Percentiles rank a stretch among this genome's conserved stretches.
Evolutionary conservation across 768 basidiomycete species (phyloP).

Genomic region (Pulveroboletus sp.): DNA sequence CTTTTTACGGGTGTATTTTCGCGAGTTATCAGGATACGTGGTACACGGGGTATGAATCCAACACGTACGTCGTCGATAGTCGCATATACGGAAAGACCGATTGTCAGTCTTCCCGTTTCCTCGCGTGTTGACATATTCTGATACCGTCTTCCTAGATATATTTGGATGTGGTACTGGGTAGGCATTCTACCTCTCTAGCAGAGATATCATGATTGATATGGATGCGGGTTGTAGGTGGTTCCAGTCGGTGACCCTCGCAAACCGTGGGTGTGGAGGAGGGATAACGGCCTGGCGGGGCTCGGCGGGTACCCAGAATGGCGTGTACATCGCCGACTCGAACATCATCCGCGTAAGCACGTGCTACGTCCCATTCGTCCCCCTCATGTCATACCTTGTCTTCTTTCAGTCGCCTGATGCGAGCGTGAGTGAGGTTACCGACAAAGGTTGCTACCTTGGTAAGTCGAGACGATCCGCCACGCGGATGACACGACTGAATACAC

Average conservation of each 20-base stretch:
- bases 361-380: not conserved
- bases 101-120: slow-evolving; percentile 38
- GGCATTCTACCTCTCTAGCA: not conserved
- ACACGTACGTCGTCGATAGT: slow-evolving; percentile 60
- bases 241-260: slow-evolving; percentile 57
- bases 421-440: slow-evolving; percentile 41
- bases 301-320: slow-evolving; percentile 40
- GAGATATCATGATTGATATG: not conserved
- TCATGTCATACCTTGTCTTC: not conserved
- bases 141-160: slow-evolving; percentile 1
- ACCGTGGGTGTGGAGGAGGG: slow-evolving; percentile 63
- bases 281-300: slow-evolving; percentile 65
- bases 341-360: slow-evolving; percentile 47
- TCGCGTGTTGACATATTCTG: not conserved
- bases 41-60: slow-evolving; percentile 58
- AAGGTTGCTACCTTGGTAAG: slow-evolving; percentile 50
- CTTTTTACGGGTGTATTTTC: slow-evolving; percentile 38
- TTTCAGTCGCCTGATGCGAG: slow-evolving; percentile 59
- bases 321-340: slow-evolving; percentile 52
- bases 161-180: slow-evolving; percentile 14
- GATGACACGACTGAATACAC: no score
- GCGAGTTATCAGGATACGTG: slow-evolving; percentile 39
- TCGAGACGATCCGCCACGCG: no score
- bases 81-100: slow-evolving; percentile 63
- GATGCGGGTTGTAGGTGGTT: slow-evolving; percentile 51